Conservation (phyloP, 306 rosid species). For the Nissolia schottii region DNA sequence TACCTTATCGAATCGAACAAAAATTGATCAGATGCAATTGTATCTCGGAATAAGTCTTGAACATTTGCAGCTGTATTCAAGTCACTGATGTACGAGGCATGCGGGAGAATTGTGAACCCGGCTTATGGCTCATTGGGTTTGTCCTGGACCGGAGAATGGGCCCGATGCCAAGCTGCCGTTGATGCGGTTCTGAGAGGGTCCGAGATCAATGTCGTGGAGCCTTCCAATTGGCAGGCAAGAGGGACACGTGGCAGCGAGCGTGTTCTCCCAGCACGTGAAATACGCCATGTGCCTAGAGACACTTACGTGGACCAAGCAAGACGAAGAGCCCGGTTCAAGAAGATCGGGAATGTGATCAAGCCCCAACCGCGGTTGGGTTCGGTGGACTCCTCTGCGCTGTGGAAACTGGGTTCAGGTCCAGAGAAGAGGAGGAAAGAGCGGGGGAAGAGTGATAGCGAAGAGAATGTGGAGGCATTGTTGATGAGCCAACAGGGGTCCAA, state of each 20-base stretch:
- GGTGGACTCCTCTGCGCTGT: neutral
- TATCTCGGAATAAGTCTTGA: too few relatives aligned
- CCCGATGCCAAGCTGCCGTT: constrained; percentile 57
- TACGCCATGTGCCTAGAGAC: constrained; percentile 41
- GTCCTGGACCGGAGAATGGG: constrained; percentile 48
- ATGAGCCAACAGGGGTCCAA: neutral
- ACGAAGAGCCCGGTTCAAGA: constrained; percentile 35
- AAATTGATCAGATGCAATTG: too few relatives aligned
- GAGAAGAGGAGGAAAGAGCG: neutral
- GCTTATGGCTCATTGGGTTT: constrained; percentile 61
- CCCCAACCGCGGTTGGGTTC: constrained; percentile 2
- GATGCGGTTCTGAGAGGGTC: constrained; percentile 44
- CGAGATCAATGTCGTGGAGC: neutral
- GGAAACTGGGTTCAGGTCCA: neutral
- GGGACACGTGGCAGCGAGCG: neutral
- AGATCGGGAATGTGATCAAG: neutral
- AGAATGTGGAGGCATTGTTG: constrained; percentile 27
- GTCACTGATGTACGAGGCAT: constrained; percentile 61
- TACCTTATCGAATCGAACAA: neutral
- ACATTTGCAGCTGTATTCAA: constrained; percentile 48
- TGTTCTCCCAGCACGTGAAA: constrained; percentile 20
- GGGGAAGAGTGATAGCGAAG: constrained; percentile 9
- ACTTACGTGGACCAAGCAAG: neutral
- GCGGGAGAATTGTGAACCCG: constrained; percentile 69
- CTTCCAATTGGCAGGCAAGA: neutral